Percentiles rank a stretch among this genome's conserved stretches.
phyloP scores from a whole-genome alignment of 192 early-diverging fungal species.

The Coemansia brasiliensis region DNA sequence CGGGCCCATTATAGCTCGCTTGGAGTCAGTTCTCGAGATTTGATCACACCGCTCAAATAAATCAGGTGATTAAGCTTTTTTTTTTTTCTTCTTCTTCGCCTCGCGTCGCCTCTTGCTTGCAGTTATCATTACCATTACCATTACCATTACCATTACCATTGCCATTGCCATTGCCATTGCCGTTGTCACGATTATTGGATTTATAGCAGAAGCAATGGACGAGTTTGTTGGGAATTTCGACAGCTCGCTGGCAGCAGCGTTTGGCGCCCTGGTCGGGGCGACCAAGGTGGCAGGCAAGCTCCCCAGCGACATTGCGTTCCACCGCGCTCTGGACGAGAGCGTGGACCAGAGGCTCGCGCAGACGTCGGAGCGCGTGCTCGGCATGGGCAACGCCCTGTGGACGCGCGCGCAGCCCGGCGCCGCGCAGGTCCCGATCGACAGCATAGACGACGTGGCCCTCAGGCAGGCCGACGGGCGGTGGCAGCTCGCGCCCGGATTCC shows the following conservation, averaged over 20 bases:
- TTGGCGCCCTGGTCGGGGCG: slow-evolving; percentile 57
- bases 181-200: neutral
- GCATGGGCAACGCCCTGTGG: slow-evolving; percentile 35
- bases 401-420: slow-evolving; percentile 14
- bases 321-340: slow-evolving; percentile 63
- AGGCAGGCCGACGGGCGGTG: slow-evolving; percentile 58
- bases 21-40: slow-evolving; percentile 19
- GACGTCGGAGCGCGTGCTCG: slow-evolving; percentile 27
- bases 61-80: neutral
- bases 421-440: slow-evolving; percentile 5
- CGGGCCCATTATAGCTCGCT: slow-evolving; percentile 10
- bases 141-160: too few relatives aligned
- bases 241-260: slow-evolving; percentile 23
- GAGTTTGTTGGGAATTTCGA: slow-evolving; percentile 32
- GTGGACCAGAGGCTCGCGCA: slow-evolving; percentile 46
- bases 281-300: slow-evolving; percentile 63
- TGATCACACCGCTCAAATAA: slow-evolving; percentile 9
- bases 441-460: slow-evolving; percentile 35
- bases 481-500: slow-evolving; percentile 67
- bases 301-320: slow-evolving; percentile 62
- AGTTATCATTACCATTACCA: too few relatives aligned
- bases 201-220: neutral
- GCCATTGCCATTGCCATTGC: too few relatives aligned
- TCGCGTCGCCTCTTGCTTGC: too few relatives aligned
- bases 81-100: neutral